Evolutionary conservation across 495 filamentous ascomycete species (phyloP), one percentile per base, ranked within the genome.

Genomic region (Penicillium riverlandense): DNA sequence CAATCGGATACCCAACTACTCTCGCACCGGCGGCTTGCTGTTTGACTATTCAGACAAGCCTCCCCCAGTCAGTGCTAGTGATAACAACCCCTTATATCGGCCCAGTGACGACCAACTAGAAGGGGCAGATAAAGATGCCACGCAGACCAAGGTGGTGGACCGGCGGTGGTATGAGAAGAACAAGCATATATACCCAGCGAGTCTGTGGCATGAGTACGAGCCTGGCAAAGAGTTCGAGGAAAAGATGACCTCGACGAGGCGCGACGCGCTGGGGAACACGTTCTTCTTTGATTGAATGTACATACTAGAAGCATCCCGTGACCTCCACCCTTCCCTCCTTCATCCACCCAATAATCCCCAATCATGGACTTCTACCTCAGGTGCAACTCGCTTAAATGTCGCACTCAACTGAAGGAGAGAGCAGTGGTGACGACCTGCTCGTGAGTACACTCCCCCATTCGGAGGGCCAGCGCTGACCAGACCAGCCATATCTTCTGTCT

Each of bases 111-210:
- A 69, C 2, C 37, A 65, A n/a, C 72, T 94, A 4, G 90, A 95
- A 69, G 91, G 90, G 8, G 75, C 63, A 12, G 73, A 77, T 29
- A 87, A 94, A 43, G 91, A 97, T 48, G 80, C 88, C 0, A 78
- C 78, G 4, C 71, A 87, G 44, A 98, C 92, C 16, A 97, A 95
- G 62, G 92, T 97, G 7, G 92, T 98, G 2, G 92, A 98, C 67
- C 75, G 92, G 37, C 69, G 92, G 44, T 98, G 92, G 92, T 98
- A 96, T 58, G 88, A 96, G 68, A 75, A 82, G 52, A 95, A 97
- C 61, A 98, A 97, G 61, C 92, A 98, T 53, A 96, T 97, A 38
- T 97, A 90, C 63, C 92, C 92, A 0, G 92, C 91, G 6, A 96
- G 86, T 59, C 74, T 92, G 11, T 98, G 92, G 92, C 88, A 90